Evolutionary conservation across 2,329 filamentous ascomycete species (phyloP), one percentile per base, ranked within the genome.

Genomic region (Fusarium clavum): DNA sequence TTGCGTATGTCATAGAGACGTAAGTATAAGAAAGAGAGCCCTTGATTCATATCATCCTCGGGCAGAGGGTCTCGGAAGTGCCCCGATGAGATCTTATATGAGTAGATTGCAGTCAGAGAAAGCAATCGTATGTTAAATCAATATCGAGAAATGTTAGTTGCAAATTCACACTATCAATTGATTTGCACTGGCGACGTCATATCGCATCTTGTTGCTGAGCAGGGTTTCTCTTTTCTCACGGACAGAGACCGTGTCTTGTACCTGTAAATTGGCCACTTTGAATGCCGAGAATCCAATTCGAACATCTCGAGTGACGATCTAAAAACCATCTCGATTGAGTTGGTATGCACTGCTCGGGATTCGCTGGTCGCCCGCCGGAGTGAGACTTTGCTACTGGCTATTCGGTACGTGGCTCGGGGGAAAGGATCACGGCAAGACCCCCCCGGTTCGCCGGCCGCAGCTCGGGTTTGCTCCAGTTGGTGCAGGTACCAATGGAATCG

Each of bases 391-490:
- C 56, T 63, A 63, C 57, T 67, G 66, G 57, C 59, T 74, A 61
- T 71, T 75, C 73, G 73, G 73, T 69, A 74, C 54, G 46, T 70
- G 64, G 70, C 62, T 76, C 74, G 74, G 74, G 73, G 74, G 72
- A 76, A 76, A 75, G 74, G 74, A 76, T 74, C 73, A 73, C 67
- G 67, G 68, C 64, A 64, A 69, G 58, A 61, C 47, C 69, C 72
- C 73, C 73, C 73, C 73, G 73, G 73, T 76, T 76, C 73, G 61
- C 73, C 73, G 73, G 73, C 63, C 64, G 64, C 69, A 62, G 59
- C 64, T 73, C 55, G 72, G 63, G 47, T 66, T 49, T 60, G 47
- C 46, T 59, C 67, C 67, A 67, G 60, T 63, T 66, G 61, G 72
- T 75, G 68, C 73, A 73, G 69, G 72, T 75, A 71, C 71, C 48